Conservation (phyloP, 2,329 filamentous ascomycete genomes). For the Xylogone sp. region DNA sequence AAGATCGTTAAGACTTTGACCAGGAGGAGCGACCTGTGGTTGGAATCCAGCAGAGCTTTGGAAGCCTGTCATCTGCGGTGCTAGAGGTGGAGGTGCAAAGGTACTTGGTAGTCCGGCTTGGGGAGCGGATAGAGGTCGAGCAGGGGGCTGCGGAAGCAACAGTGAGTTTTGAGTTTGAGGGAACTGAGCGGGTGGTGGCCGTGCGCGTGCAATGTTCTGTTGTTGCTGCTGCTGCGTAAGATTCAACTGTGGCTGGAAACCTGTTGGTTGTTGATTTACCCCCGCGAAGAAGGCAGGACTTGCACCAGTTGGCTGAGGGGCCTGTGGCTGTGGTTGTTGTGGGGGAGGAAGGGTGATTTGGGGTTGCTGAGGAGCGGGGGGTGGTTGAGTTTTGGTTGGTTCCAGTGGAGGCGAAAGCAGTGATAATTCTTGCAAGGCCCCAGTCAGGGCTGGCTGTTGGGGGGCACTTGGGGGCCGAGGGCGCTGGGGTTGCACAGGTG, state of each 20-base stretch:
- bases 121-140: conserved; percentile 81
- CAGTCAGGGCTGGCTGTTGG: conserved; percentile 54
- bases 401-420: conserved; percentile 57
- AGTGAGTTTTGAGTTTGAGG: conserved; percentile 52
- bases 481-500: too few relatives aligned
- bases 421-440: conserved; percentile 67
- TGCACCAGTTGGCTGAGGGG: conserved; percentile 47
- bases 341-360: conserved; percentile 26
- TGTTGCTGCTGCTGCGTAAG: conserved; percentile 32
- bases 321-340: conserved; percentile 25
- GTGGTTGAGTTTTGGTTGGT: conserved; percentile 40
- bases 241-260: conserved; percentile 25
- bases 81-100: conserved; percentile 71
- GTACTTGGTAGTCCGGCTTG: conserved; percentile 71
- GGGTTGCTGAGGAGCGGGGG: conserved; percentile 23
- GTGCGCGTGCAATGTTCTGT: conserved; percentile 54
- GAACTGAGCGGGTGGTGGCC: conserved; percentile 66
- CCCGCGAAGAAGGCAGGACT: conserved; percentile 55
- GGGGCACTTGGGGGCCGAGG: conserved; percentile 16
- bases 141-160: conserved; percentile 71
- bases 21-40: conserved; percentile 63
- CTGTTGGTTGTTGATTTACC: conserved; percentile 44
- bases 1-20: conserved; percentile 74
- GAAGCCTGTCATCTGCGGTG: conserved; percentile 80
- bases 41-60: conserved; percentile 44